A percentile compares a stretch with the other conserved stretches of the same genome.
Evolutionary conservation across 441 rosid genomes (phyloP).

Genomic region (Corymbia citriodora): DNA sequence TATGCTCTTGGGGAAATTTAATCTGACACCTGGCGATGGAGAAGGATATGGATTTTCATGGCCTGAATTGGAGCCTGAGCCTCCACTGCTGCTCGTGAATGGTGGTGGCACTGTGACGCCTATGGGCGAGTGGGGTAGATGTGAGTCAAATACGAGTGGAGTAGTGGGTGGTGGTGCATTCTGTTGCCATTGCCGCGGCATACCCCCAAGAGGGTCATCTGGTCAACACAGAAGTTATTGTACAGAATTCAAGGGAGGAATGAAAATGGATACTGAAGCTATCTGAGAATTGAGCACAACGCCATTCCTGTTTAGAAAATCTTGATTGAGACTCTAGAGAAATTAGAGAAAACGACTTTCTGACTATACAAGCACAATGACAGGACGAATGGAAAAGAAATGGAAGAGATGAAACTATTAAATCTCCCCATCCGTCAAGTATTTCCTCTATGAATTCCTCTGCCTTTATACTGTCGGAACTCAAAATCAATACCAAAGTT

Average conservation of each 20-base stretch:
- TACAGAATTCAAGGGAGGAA: neutral
- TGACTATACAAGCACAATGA: neutral
- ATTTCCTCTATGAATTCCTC: neutral
- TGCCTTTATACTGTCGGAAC: neutral
- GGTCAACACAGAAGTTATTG: neutral
- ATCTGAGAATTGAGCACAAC: neutral
- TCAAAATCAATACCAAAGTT: neutral
- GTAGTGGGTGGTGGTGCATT: neutral
- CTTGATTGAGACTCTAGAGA: neutral
- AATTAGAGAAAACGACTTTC: neutral
- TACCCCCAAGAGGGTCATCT: neutral
- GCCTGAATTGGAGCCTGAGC: conserved; percentile 10
- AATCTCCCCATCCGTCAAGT: neutral
- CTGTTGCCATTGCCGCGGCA: conserved; percentile 6
- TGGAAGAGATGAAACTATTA: neutral
- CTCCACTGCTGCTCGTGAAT: conserved; percentile 8
- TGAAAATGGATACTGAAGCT: neutral
- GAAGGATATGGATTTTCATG: conserved; percentile 1
- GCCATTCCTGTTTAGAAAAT: neutral
- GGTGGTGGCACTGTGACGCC: neutral
- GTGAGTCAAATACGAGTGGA: neutral
- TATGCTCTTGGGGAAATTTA: conserved; percentile 9
- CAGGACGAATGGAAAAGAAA: neutral
- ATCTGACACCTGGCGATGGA: neutral
- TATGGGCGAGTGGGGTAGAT: neutral